These are phyloP conservation scores for Pythium rishiriense DNA, from an alignment of 352 stramenopile species.

Conservation along the genomic window DNA sequence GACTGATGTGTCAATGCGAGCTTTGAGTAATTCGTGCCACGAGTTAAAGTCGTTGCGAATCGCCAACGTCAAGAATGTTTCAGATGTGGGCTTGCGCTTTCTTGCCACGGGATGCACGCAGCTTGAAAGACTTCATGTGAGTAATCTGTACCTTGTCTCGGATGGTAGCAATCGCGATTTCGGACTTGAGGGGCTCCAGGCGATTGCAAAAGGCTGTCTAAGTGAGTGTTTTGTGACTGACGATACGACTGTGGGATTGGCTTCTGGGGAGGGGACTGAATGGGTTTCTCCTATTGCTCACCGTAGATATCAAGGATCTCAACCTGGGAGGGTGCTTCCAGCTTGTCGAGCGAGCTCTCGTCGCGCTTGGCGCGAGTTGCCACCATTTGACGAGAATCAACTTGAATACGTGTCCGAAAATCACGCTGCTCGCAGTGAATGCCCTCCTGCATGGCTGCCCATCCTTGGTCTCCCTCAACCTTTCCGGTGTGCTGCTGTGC, in stretches of 20 bases:
- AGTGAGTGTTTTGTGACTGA: slow-evolving; percentile 26
- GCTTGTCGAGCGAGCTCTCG: slow-evolving; percentile 75
- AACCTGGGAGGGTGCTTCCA: slow-evolving; percentile 80
- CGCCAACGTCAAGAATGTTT: slow-evolving; percentile 73
- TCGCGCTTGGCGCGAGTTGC: slow-evolving; percentile 69
- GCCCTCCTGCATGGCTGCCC: slow-evolving; percentile 62
- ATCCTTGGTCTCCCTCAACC: slow-evolving; percentile 44
- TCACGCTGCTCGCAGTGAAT: slow-evolving; percentile 71
- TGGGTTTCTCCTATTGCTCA: background rate
- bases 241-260: background rate
- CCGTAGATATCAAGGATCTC: slow-evolving; percentile 46
- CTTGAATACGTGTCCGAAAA: slow-evolving; percentile 77
- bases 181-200: slow-evolving; percentile 90
- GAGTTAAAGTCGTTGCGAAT: slow-evolving; percentile 44
- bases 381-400: slow-evolving; percentile 61
- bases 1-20: slow-evolving; percentile 75
- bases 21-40: slow-evolving; percentile 40
- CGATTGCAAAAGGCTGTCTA: slow-evolving; percentile 61
- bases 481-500: slow-evolving; percentile 53
- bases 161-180: slow-evolving; percentile 93
- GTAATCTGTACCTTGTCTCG: slow-evolving; percentile 89
- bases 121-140: slow-evolving; percentile 71
- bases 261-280: background rate
- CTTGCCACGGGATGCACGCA: slow-evolving; percentile 82
- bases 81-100: slow-evolving; percentile 81